Percentiles rank a stretch among this genome's conserved stretches.
These are phyloP conservation scores for Cerrena zonata DNA, from an alignment of 1,284 basidiomycete genomes.

Conservation along the genomic window DNA sequence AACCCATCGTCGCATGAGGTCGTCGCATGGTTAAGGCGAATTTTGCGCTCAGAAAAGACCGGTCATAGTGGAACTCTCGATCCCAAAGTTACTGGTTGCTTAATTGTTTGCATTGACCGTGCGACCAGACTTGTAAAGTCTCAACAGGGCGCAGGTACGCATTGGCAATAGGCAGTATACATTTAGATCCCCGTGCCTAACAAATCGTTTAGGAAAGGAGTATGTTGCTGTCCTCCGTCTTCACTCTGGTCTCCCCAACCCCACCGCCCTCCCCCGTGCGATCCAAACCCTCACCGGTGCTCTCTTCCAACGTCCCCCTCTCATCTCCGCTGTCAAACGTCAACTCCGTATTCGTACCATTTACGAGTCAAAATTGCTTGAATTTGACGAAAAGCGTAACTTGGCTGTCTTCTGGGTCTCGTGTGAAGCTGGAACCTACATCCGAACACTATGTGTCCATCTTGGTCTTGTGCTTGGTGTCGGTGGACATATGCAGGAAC, in stretches of 20 bases:
- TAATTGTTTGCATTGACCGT: conserved; percentile 98
- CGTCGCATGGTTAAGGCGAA: conserved; percentile 96
- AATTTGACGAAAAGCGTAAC: conserved; percentile 97
- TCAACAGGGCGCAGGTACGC: conserved; percentile 86
- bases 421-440: conserved; percentile 98
- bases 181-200: too few species aligned
- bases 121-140: conserved; percentile 99
- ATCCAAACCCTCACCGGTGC: conserved; percentile 97
- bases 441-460: conserved; percentile 97
- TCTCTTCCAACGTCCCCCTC: conserved; percentile 96
- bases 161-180: neutral
- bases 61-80: conserved; percentile 97
- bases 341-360: conserved; percentile 97
- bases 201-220: conserved; percentile 74
- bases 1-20: conserved; percentile 99
- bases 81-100: conserved; percentile 97
- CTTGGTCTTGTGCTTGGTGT: conserved; percentile 92
- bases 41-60: conserved; percentile 95
- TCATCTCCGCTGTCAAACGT: conserved; percentile 98
- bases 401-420: conserved; percentile 97
- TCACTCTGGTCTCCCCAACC: conserved; percentile 77
- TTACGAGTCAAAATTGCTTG: conserved; percentile 91
- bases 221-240: conserved; percentile 95
- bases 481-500: conserved; percentile 99
- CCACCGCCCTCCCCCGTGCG: conserved; percentile 84